phyloP scores from a whole-genome alignment of 352 stramenopile genomes.

The Globisporangium cystogenes region DNA sequence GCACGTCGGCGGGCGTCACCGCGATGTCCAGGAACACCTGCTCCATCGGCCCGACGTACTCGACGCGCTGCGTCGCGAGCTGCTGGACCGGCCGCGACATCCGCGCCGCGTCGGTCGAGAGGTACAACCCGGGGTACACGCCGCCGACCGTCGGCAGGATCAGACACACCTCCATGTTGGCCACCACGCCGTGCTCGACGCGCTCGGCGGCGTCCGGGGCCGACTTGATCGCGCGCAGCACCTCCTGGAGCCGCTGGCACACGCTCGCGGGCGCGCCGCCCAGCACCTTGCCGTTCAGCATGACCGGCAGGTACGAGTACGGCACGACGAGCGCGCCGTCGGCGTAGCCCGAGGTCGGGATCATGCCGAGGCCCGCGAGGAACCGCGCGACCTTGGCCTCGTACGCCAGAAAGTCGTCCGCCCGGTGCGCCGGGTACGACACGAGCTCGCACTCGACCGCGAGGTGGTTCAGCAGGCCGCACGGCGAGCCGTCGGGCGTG shows the following conservation, averaged over 20 bases:
- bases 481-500: constrained; percentile 98
- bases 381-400: constrained; percentile 78
- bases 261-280: constrained; percentile 83
- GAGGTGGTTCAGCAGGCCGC: constrained; percentile 98
- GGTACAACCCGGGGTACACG: constrained; percentile 96
- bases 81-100: constrained; percentile 93
- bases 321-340: constrained; percentile 83
- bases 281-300: constrained; percentile 96
- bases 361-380: constrained; percentile 76
- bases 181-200: constrained; percentile 57
- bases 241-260: constrained; percentile 81
- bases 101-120: constrained; percentile 95
- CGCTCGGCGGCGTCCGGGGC: constrained; percentile 37
- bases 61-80: constrained; percentile 87
- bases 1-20: constrained; percentile 94
- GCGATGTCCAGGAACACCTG: constrained; percentile 98
- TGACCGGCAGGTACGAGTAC: constrained; percentile 92
- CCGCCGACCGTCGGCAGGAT: constrained; percentile 82
- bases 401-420: constrained; percentile 65
- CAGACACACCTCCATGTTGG: constrained; percentile 79
- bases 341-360: constrained; percentile 69
- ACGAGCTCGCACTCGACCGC: constrained; percentile 90
- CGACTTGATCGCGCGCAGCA: constrained; percentile 72
- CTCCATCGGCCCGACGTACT: constrained; percentile 98
- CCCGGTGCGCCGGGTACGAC: constrained; percentile 64